Percentiles rank a stretch among this genome's conserved stretches.
These are phyloP conservation scores for Beauveria sp. DNA, from an alignment of 2,329 filamentous ascomycete genomes.

Conservation along the genomic window DNA sequence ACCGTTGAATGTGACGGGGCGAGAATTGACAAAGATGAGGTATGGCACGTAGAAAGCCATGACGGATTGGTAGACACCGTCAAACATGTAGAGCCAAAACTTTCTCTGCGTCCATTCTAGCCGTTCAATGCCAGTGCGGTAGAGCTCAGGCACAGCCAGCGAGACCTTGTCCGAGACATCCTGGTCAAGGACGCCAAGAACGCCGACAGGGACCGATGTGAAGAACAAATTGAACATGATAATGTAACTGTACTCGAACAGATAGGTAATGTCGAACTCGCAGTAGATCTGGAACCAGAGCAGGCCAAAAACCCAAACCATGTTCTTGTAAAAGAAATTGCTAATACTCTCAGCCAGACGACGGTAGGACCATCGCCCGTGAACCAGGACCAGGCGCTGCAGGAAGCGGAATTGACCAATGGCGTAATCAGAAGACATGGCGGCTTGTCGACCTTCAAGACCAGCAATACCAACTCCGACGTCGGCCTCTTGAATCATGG, in stretches of 20 bases:
- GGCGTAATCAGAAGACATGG: conserved; percentile 93
- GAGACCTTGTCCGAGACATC: conserved; percentile 93
- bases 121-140: conserved; percentile 89
- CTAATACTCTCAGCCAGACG: conserved; percentile 87
- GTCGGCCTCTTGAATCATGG: conserved; percentile 96
- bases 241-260: conserved; percentile 98
- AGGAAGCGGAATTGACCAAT: conserved; percentile 92
- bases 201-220: conserved; percentile 86
- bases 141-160: conserved; percentile 87
- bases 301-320: conserved; percentile 92
- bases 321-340: conserved; percentile 99
- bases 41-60: conserved; percentile 93
- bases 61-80: conserved; percentile 90
- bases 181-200: conserved; percentile 95
- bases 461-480: conserved; percentile 95
- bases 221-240: conserved; percentile 94
- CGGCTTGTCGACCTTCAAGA: conserved; percentile 84
- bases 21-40: conserved; percentile 62
- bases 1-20: conserved; percentile 64
- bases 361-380: conserved; percentile 94
- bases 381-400: conserved; percentile 76
- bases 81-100: conserved; percentile 95
- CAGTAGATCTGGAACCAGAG: conserved; percentile 98
- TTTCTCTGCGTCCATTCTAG: conserved; percentile 94
- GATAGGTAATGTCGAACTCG: conserved; percentile 92